Percentiles rank a stretch among this genome's conserved stretches.
phyloP scores from a whole-genome alignment of 257 asterid genomes.

The Rauvolfia tetraphylla region DNA sequence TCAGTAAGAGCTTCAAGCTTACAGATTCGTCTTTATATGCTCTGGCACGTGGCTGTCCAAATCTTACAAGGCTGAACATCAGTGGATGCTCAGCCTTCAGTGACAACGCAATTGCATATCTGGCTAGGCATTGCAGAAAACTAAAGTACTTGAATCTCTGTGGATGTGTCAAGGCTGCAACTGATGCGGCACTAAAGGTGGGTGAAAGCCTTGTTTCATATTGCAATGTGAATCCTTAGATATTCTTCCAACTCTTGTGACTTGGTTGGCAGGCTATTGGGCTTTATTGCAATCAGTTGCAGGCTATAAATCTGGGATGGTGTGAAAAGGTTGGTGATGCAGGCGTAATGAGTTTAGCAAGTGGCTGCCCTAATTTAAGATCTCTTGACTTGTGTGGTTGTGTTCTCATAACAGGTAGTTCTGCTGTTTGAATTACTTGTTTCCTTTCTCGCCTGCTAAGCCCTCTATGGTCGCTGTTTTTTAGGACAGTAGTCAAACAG shows the following conservation, averaged over 20 bases:
- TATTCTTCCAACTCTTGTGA: neutral
- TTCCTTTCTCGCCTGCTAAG: neutral
- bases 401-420: slow-evolving; percentile 81
- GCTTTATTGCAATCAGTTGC: slow-evolving; percentile 75
- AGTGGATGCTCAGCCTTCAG: slow-evolving; percentile 88
- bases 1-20: slow-evolving; percentile 82
- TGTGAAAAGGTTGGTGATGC: slow-evolving; percentile 85
- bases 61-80: slow-evolving; percentile 70
- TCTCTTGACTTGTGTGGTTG: slow-evolving; percentile 92
- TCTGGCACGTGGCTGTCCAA: slow-evolving; percentile 75
- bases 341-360: slow-evolving; percentile 92
- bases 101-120: slow-evolving; percentile 69
- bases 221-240: neutral
- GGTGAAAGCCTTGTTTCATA: slow-evolving; percentile 1
- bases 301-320: slow-evolving; percentile 84
- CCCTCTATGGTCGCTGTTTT: neutral
- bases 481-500: neutral
- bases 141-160: slow-evolving; percentile 75
- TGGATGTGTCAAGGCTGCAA: slow-evolving; percentile 84
- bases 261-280: slow-evolving; percentile 67
- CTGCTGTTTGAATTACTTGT: neutral
- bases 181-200: slow-evolving; percentile 89
- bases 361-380: slow-evolving; percentile 88
- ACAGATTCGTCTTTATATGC: slow-evolving; percentile 76
- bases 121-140: slow-evolving; percentile 65